A percentile compares a stretch with the other conserved stretches of the same genome.
These are phyloP conservation scores for Gnetum montanum DNA, from an alignment of 75 land plant species.

Conservation along the genomic window DNA sequence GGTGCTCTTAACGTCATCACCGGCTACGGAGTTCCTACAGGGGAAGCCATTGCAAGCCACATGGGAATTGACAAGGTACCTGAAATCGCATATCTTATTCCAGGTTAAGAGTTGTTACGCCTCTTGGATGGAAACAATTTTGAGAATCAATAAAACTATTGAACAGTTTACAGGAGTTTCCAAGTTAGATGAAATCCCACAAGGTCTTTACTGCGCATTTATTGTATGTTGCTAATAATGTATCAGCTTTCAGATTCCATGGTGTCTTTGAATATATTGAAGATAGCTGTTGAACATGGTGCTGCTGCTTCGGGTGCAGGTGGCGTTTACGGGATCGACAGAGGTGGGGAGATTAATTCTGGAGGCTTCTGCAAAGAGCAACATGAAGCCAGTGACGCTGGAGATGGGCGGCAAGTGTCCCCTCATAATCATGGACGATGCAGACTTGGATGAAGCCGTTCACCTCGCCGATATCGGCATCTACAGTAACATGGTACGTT, in stretches of 20 bases:
- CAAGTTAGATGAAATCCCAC: too few species aligned
- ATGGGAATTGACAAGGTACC: slow-evolving; percentile 88
- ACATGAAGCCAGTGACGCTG: slow-evolving; percentile 79
- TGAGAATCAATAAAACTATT: too few species aligned
- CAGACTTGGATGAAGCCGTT: slow-evolving; percentile 74
- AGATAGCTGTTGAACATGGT: too few species aligned
- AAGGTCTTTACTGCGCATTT: too few species aligned
- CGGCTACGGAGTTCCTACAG: slow-evolving; percentile 82
- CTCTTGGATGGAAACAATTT: background rate
- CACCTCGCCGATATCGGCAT: slow-evolving; percentile 77
- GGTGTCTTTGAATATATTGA: too few species aligned
- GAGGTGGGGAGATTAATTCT: slow-evolving; percentile 63
- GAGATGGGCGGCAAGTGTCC: slow-evolving; percentile 99
- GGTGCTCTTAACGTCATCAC: slow-evolving; percentile 82
- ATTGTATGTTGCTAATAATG: too few species aligned
- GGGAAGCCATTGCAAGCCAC: slow-evolving; percentile 71
- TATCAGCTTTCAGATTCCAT: too few species aligned
- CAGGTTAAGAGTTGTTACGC: background rate
- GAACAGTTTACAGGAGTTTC: background rate
- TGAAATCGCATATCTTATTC: background rate
- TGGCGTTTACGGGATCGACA: slow-evolving; percentile 90
- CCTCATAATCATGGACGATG: slow-evolving; percentile 75
- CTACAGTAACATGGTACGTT: slow-evolving; percentile 70
- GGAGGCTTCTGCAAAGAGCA: slow-evolving; percentile 76
- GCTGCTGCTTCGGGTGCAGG: too few species aligned